Evolutionary conservation across 2,329 filamentous ascomycete species (phyloP).

Genomic region (Clonostachys rosea): DNA sequence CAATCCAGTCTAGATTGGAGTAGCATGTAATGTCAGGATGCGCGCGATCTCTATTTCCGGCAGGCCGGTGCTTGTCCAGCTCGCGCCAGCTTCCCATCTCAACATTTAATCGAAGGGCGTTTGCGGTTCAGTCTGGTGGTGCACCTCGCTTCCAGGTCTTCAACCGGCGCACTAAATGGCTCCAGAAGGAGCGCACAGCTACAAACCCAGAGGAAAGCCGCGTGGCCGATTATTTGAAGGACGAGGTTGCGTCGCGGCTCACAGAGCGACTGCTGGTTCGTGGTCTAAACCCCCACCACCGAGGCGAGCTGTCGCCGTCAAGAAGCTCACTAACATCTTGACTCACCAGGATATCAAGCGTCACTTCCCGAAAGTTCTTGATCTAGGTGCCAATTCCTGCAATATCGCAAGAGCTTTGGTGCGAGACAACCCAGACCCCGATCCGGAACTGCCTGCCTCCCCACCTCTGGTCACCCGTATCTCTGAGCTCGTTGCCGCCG

Average conservation of each 20-base stretch:
- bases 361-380: conserved; percentile 76
- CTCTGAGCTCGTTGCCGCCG: conserved; percentile 70
- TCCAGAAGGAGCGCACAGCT: conserved; percentile 87
- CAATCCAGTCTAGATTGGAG: neutral
- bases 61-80: conserved; percentile 15
- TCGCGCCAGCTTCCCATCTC: conserved; percentile 8
- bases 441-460: conserved; percentile 47
- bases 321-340: neutral
- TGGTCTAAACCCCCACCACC: conserved; percentile 1
- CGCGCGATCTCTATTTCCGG: conserved; percentile 11
- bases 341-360: conserved; percentile 79
- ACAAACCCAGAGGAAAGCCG: conserved; percentile 65
- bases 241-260: conserved; percentile 81
- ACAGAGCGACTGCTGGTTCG: conserved; percentile 78
- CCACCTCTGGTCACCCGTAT: conserved; percentile 69
- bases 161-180: conserved; percentile 80
- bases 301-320: neutral
- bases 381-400: conserved; percentile 93
- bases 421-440: conserved; percentile 61
- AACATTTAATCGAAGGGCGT: conserved; percentile 41
- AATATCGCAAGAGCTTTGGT: conserved; percentile 84
- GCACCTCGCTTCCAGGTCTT: conserved; percentile 84
- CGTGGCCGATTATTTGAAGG: conserved; percentile 85
- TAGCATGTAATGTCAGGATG: conserved; percentile 22
- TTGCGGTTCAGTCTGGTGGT: conserved; percentile 75